Percentiles rank a stretch among this genome's conserved stretches.
Evolutionary conservation across 2,329 filamentous ascomycete species (phyloP).

Genomic region (Penicillium aurantiogriseum): DNA sequence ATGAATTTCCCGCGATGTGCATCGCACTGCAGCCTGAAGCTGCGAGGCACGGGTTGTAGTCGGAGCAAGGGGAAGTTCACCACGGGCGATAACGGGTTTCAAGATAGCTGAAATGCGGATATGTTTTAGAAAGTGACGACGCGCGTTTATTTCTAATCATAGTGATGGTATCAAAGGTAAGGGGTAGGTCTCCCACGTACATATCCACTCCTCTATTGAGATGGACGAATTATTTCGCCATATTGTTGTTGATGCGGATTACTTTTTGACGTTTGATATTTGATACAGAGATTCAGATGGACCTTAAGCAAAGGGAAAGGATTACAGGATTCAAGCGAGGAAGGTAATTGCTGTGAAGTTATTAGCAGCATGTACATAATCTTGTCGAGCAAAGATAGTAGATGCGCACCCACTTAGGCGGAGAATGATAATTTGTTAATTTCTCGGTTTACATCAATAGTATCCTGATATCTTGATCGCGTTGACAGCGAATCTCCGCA

Average conservation of each 20-base stretch:
- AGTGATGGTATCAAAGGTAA: neutral
- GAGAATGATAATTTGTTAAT: neutral
- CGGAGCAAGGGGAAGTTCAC: neutral
- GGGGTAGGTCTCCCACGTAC: neutral
- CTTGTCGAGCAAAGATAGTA: neutral
- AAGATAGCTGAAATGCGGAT: neutral
- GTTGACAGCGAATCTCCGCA: neutral
- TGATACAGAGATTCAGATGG: neutral
- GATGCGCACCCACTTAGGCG: neutral
- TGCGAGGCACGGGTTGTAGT: neutral
- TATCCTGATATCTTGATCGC: neutral
- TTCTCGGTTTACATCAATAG: neutral
- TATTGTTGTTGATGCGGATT: neutral
- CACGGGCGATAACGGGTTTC: neutral
- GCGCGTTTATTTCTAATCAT: neutral
- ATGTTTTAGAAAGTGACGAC: neutral
- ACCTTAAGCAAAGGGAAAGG: neutral
- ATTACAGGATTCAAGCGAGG: neutral
- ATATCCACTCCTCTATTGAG: neutral
- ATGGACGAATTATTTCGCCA: neutral
- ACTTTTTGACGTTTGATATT: neutral
- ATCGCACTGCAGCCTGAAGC: neutral
- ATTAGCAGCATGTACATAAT: neutral
- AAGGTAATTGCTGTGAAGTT: neutral
- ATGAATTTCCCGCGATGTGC: neutral